phyloP scores from a whole-genome alignment of 2,329 filamentous ascomycete species.

The Xylaria arbuscula region DNA sequence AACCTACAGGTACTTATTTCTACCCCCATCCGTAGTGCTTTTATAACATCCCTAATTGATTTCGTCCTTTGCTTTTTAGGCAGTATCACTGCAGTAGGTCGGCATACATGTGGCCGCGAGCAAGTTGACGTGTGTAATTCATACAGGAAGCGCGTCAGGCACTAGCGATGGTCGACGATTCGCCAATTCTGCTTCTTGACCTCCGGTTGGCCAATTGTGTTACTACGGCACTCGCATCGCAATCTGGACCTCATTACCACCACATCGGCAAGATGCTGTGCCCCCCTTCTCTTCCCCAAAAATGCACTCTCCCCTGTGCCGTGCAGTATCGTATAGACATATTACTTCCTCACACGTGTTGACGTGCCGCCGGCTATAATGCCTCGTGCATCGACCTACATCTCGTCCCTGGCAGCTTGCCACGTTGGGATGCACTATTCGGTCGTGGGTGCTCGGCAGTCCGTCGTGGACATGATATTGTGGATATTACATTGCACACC shows the following conservation, averaged over 20 bases:
- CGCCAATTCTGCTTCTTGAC: slow-evolving; percentile 23
- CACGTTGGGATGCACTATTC: slow-evolving; percentile 34
- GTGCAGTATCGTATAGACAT: slow-evolving; percentile 11
- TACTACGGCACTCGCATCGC: slow-evolving; percentile 7
- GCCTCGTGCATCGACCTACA: slow-evolving; percentile 25
- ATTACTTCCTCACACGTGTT: slow-evolving; percentile 37
- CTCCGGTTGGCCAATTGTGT: slow-evolving; percentile 23
- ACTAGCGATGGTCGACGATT: slow-evolving; percentile 16
- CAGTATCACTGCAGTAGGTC: not conserved
- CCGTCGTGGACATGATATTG: not conserved
- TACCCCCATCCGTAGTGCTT: too few relatives aligned
- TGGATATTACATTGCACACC: not conserved
- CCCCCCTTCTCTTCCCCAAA: not conserved
- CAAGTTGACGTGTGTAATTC: not conserved
- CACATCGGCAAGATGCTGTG: slow-evolving; percentile 23
- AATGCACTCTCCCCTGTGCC: not conserved
- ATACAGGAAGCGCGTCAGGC: slow-evolving; percentile 13
- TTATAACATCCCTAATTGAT: too few relatives aligned
- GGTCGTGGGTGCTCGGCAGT: slow-evolving; percentile 24
- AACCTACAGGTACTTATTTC: too few relatives aligned
- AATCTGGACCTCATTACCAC: slow-evolving; percentile 30
- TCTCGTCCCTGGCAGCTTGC: slow-evolving; percentile 17
- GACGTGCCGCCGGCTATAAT: slow-evolving; percentile 25
- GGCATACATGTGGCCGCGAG: not conserved
- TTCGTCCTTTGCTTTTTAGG: too few relatives aligned